Conservation (phyloP, 768 basidiomycete species). For the Boletus bicolor region DNA sequence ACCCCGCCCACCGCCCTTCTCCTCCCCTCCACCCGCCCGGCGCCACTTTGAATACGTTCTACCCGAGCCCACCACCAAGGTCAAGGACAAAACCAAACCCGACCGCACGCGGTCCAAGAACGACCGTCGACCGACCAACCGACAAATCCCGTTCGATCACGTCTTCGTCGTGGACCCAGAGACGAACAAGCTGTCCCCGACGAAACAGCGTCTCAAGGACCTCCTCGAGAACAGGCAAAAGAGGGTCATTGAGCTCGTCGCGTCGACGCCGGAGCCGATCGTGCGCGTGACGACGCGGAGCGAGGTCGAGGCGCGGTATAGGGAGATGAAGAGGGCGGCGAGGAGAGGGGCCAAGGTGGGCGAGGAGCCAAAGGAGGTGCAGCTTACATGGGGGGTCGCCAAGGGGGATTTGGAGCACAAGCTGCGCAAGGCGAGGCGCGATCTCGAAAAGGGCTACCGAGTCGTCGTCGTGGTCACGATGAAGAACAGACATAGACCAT, state of each 20-base stretch:
- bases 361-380: slow-evolving; percentile 58
- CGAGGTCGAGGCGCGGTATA: slow-evolving; percentile 38
- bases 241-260: slow-evolving; percentile 51
- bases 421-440: slow-evolving; percentile 51
- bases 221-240: slow-evolving; percentile 41
- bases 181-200: slow-evolving; percentile 38
- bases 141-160: slow-evolving; percentile 39
- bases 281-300: slow-evolving; percentile 56
- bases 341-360: slow-evolving; percentile 29
- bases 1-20: neutral
- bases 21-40: slow-evolving; percentile 12
- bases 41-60: slow-evolving; percentile 7
- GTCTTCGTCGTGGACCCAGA: slow-evolving; percentile 50
- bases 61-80: neutral
- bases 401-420: slow-evolving; percentile 64
- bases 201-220: slow-evolving; percentile 31
- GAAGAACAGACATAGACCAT: slow-evolving; percentile 44
- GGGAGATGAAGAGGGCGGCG: slow-evolving; percentile 34
- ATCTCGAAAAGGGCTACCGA: slow-evolving; percentile 56
- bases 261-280: slow-evolving; percentile 47
- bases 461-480: slow-evolving; percentile 55
- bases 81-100: neutral
- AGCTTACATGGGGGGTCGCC: slow-evolving; percentile 66
- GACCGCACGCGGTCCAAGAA: neutral
- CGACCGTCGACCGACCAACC: slow-evolving; percentile 27